Evolutionary conservation across 306 rosid genomes (phyloP).

Genomic region (Cicer arietinum): DNA sequence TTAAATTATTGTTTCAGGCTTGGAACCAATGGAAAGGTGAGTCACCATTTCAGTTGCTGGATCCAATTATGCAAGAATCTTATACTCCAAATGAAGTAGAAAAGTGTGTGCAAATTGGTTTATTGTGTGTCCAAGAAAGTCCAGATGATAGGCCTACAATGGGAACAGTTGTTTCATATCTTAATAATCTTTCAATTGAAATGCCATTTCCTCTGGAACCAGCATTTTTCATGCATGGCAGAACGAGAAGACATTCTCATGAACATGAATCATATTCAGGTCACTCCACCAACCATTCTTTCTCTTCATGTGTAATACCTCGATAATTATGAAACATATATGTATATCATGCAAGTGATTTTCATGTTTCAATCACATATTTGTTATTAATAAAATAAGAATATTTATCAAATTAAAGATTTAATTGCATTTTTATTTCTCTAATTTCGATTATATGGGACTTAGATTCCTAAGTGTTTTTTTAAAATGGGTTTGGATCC

Average conservation of each 20-base stretch:
- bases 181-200: conserved; percentile 46
- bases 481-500: background rate
- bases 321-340: conserved; percentile 28
- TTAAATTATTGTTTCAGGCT: conserved; percentile 49
- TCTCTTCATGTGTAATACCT: conserved; percentile 40
- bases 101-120: conserved; percentile 62
- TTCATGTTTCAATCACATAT: background rate
- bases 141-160: conserved; percentile 70
- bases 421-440: background rate
- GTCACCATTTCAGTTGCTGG: conserved; percentile 44
- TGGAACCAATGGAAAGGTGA: conserved; percentile 63
- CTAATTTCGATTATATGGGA: background rate
- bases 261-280: conserved; percentile 42
- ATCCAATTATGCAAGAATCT: conserved; percentile 49
- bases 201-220: conserved; percentile 66
- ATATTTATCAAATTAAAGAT: background rate
- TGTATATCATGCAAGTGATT: too few relatives aligned
- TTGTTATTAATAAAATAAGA: background rate
- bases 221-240: conserved; percentile 56
- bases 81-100: conserved; percentile 46
- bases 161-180: conserved; percentile 52
- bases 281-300: conserved; percentile 44
- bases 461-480: background rate
- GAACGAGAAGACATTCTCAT: conserved; percentile 39
- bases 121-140: conserved; percentile 72